Evolutionary conservation across 1,284 basidiomycete genomes (phyloP).

Genomic region (Sanghuangporus sanghuang): DNA sequence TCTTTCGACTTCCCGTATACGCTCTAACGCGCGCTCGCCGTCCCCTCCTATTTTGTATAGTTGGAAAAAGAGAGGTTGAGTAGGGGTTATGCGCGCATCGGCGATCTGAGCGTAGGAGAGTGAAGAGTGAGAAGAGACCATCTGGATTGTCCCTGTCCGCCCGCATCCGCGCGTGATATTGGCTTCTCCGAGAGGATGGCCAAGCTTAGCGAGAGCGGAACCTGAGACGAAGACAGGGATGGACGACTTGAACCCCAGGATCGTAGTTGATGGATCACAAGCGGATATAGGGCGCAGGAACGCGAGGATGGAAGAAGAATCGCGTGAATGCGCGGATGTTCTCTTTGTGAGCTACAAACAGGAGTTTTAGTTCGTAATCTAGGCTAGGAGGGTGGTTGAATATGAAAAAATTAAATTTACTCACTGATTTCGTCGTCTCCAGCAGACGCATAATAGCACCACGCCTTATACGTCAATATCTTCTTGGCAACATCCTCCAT

Average conservation of each 20-base stretch:
- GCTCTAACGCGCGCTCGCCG: slow-evolving; percentile 65
- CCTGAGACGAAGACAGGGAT: slow-evolving; percentile 87
- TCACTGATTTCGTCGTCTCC: slow-evolving; percentile 80
- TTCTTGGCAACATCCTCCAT: slow-evolving; percentile 69
- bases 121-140: slow-evolving; percentile 86
- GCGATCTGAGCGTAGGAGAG: slow-evolving; percentile 72
- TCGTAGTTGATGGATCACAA: slow-evolving; percentile 71
- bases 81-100: slow-evolving; percentile 44
- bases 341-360: slow-evolving; percentile 46
- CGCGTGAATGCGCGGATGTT: slow-evolving; percentile 73
- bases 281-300: slow-evolving; percentile 67
- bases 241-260: slow-evolving; percentile 67
- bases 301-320: slow-evolving; percentile 79
- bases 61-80: slow-evolving; percentile 79
- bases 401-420: no score
- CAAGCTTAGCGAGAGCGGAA: slow-evolving; percentile 85
- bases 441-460: slow-evolving; percentile 80
- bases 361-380: slow-evolving; percentile 1
- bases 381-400: background rate
- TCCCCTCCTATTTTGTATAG: slow-evolving; percentile 79
- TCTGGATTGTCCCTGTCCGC: slow-evolving; percentile 76
- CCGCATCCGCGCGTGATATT: slow-evolving; percentile 78
- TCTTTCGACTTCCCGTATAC: slow-evolving; percentile 66
- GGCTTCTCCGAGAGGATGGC: slow-evolving; percentile 83
- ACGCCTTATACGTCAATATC: slow-evolving; percentile 66